Percentiles rank a stretch among this genome's conserved stretches.
phyloP scores from a whole-genome alignment of 805 yeast genomes.

The Starmerella apis region DNA sequence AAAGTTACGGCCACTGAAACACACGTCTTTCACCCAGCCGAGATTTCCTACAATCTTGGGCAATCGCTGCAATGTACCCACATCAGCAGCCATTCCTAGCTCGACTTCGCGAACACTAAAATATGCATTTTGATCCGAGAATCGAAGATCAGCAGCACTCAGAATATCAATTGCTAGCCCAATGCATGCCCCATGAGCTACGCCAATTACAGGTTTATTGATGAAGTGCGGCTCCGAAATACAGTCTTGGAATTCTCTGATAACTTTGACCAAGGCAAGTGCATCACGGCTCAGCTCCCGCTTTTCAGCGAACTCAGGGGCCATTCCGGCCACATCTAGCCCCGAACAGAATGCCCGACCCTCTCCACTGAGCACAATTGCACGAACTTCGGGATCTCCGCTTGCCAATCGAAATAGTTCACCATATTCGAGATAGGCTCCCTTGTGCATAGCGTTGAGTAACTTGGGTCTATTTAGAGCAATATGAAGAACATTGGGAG shows the following conservation, averaged over 20 bases:
- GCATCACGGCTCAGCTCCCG: conserved; percentile 28
- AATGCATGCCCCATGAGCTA: conserved; percentile 52
- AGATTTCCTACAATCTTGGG: conserved; percentile 45
- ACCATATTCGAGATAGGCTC: conserved; percentile 48
- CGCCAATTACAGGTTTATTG: conserved; percentile 48
- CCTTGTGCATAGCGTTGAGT: conserved; percentile 48
- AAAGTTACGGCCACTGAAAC: conserved; percentile 52
- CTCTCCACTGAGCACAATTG: conserved; percentile 46
- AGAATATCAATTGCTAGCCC: conserved; percentile 65
- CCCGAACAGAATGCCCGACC: conserved; percentile 58
- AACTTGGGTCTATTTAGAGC: conserved; percentile 51
- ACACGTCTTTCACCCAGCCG: conserved; percentile 49
- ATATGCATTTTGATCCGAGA: conserved; percentile 42
- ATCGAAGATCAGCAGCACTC: conserved; percentile 47
- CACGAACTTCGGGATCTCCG: conserved; percentile 38
- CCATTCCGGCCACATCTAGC: conserved; percentile 40
- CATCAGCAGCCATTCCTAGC: conserved; percentile 68
- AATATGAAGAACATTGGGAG: conserved; percentile 44
- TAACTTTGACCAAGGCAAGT: conserved; percentile 32
- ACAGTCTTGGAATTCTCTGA: conserved; percentile 50
- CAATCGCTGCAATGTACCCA: conserved; percentile 63
- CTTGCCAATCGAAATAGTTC: conserved; percentile 41
- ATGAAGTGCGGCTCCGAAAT: conserved; percentile 32
- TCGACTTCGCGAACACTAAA: conserved; percentile 60
- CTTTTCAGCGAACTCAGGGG: conserved; percentile 20